Percentiles rank a stretch among this genome's conserved stretches.
Evolutionary conservation across 2,329 filamentous ascomycete genomes (phyloP).

Genomic region (Exophiala aquamarina): DNA sequence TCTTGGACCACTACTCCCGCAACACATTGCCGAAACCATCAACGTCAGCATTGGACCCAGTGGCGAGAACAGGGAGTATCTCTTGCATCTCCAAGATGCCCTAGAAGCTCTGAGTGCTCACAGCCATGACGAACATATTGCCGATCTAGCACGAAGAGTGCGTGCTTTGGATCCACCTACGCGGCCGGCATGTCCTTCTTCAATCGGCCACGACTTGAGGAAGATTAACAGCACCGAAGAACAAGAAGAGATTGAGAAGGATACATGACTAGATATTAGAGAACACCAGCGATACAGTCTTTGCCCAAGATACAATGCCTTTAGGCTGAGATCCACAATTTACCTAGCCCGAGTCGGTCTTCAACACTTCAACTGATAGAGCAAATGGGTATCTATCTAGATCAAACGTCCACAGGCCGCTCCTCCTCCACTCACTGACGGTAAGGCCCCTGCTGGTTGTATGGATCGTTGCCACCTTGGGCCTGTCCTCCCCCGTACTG

Average conservation of each 20-base stretch:
- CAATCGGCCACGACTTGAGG: slow-evolving; percentile 40
- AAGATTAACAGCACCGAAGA: slow-evolving; percentile 54
- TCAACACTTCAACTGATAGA: no score
- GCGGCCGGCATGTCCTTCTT: slow-evolving; percentile 2
- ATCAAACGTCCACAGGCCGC: no score
- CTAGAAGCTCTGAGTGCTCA: slow-evolving; percentile 71
- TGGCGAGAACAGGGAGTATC: slow-evolving; percentile 86
- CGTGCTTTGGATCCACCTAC: slow-evolving; percentile 51
- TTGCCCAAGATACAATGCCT: no score
- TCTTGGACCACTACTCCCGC: slow-evolving; percentile 57
- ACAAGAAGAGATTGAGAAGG: slow-evolving; percentile 60
- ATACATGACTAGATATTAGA: slow-evolving; percentile 9
- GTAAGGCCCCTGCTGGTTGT: slow-evolving; percentile 21
- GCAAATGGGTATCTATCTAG: slow-evolving; percentile 8
- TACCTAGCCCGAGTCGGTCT: no score
- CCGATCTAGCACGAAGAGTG: slow-evolving; percentile 74
- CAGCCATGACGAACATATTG: slow-evolving; percentile 80
- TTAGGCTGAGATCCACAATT: not conserved
- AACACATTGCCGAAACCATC: slow-evolving; percentile 63
- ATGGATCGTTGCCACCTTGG: slow-evolving; percentile 17
- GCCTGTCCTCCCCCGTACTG: slow-evolving; percentile 20
- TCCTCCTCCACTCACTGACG: slow-evolving; percentile 15
- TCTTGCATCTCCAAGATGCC: slow-evolving; percentile 75
- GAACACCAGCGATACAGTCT: no score
- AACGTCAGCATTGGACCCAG: slow-evolving; percentile 74